A percentile compares a stretch with the other conserved stretches of the same genome.
Conservation (phyloP, 345 rosid species). For the Dovyalis caffra region DNA sequence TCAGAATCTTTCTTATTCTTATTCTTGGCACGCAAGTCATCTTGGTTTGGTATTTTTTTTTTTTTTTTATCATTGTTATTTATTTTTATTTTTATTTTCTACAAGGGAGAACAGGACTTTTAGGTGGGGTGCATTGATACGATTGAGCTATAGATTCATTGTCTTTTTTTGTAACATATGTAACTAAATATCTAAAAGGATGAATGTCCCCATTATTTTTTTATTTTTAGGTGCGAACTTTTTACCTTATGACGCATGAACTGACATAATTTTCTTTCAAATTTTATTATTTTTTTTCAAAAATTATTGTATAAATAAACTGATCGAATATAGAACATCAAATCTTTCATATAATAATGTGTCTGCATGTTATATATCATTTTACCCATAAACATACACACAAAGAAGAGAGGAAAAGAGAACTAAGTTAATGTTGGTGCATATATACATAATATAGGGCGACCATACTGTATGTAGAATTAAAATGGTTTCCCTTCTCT, state of each 20-base stretch:
- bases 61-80: background rate
- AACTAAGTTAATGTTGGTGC: no score
- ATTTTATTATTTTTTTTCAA: no score
- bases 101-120: background rate
- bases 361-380: background rate
- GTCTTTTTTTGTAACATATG: no score
- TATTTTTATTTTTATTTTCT: background rate
- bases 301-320: no score
- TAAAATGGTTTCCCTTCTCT: background rate
- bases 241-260: background rate
- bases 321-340: background rate
- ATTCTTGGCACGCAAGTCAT: slow-evolving; percentile 13
- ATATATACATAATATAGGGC: no score
- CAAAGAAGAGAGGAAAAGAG: no score
- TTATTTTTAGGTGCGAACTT: no score
- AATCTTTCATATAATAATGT: background rate
- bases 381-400: background rate
- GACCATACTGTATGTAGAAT: no score
- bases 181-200: no score
- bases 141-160: background rate
- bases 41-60: background rate
- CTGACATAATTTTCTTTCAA: no score
- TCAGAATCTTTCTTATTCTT: slow-evolving; percentile 13
- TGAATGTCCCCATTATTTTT: no score
- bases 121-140: no score